Conservation (phyloP, 2,329 filamentous ascomycete species). For the Colletotrichum eremochloae region DNA sequence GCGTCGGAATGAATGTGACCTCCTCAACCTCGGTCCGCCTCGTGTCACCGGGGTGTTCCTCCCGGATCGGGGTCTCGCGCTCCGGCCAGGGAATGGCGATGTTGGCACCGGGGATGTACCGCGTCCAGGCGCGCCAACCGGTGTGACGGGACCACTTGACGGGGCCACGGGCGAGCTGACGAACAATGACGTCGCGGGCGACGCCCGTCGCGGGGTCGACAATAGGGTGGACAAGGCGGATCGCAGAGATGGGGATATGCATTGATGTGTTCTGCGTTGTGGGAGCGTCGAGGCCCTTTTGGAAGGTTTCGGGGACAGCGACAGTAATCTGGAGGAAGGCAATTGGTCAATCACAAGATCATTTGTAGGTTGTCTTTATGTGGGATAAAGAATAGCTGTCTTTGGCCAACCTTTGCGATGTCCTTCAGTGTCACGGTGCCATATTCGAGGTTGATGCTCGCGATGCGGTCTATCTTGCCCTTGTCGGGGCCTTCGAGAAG, state of each 20-base stretch:
- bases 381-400: not conserved
- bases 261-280: constrained; percentile 64
- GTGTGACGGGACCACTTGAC: constrained; percentile 61
- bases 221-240: constrained; percentile 86
- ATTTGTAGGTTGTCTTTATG: not conserved
- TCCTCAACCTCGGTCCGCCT: constrained; percentile 80
- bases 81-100: constrained; percentile 83
- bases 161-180: constrained; percentile 72
- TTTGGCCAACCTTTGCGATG: constrained; percentile 71
- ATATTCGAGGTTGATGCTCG: constrained; percentile 64
- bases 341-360: constrained; percentile 14
- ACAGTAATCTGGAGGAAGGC: constrained; percentile 52
- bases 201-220: constrained; percentile 73
- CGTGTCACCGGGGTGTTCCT: constrained; percentile 77
- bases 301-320: constrained; percentile 54
- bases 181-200: constrained; percentile 81
- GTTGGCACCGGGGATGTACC: constrained; percentile 78
- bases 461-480: constrained; percentile 85
- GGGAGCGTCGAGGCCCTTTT: constrained; percentile 52
- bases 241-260: constrained; percentile 75
- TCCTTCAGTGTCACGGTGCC: constrained; percentile 73
- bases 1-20: constrained; percentile 81
- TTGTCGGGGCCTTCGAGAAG: constrained; percentile 82
- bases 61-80: constrained; percentile 60
- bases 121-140: constrained; percentile 60